A percentile compares a stretch with the other conserved stretches of the same genome.
Evolutionary conservation across 2,329 filamentous ascomycete species (phyloP).

Genomic region (Aspergillus fructus): DNA sequence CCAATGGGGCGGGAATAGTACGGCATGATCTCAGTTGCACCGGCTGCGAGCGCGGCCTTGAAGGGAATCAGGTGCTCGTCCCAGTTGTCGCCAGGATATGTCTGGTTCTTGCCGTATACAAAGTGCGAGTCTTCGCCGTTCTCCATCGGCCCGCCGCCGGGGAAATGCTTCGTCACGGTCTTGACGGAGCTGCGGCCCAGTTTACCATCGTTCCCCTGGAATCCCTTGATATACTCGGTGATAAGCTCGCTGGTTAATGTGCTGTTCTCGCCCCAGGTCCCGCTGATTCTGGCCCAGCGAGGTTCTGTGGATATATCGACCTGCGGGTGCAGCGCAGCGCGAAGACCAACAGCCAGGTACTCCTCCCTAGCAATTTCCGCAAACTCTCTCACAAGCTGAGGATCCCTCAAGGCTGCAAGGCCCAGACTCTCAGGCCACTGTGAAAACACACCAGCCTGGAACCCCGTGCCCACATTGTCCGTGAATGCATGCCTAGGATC

Average conservation of each 20-base stretch:
- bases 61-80: background rate
- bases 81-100: background rate
- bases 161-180: slow-evolving; percentile 5
- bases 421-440: slow-evolving; percentile 55
- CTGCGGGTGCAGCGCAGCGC: slow-evolving; percentile 4
- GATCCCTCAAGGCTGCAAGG: slow-evolving; percentile 49
- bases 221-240: background rate
- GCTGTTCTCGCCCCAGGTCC: slow-evolving; percentile 1
- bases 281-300: background rate
- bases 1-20: slow-evolving; percentile 2
- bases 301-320: slow-evolving; percentile 1
- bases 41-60: background rate
- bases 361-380: slow-evolving; percentile 53
- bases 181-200: background rate
- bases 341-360: slow-evolving; percentile 23
- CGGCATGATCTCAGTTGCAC: background rate
- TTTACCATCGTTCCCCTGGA: background rate
- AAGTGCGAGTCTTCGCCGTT: slow-evolving; percentile 5
- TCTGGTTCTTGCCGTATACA: background rate
- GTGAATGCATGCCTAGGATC: background rate
- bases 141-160: background rate
- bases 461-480: slow-evolving; percentile 38
- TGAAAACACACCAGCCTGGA: slow-evolving; percentile 46
- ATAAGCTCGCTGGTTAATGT: background rate
- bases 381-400: slow-evolving; percentile 47